Percentiles rank a stretch among this genome's conserved stretches.
phyloP scores from a whole-genome alignment of 2,329 filamentous ascomycete species.

The Hawksworthiomyces lignivorus region DNA sequence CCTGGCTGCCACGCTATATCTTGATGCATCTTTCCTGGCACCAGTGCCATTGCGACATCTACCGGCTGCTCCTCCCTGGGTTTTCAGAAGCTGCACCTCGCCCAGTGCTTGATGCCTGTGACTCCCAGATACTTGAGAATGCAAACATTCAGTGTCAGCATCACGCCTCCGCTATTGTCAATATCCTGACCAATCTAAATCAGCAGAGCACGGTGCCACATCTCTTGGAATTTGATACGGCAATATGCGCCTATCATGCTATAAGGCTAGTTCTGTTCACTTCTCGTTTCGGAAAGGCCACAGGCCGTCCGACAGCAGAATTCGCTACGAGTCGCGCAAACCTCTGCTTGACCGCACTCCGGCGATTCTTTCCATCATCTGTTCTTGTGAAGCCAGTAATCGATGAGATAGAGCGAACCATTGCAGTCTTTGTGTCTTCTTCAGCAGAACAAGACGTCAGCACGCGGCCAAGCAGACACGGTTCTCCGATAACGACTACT shows the following conservation, averaged over 20 bases:
- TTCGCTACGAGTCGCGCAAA: conserved; percentile 21
- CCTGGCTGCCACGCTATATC: conserved; percentile 20
- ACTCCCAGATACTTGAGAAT: conserved; percentile 32
- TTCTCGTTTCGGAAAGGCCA: conserved; percentile 15
- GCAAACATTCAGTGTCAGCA: conserved; percentile 22
- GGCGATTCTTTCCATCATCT: conserved; percentile 20
- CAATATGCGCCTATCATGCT: conserved; percentile 35
- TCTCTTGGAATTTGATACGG: conserved; percentile 32
- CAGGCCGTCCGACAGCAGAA: conserved; percentile 15
- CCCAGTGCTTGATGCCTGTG: conserved; percentile 32
- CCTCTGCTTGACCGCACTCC: conserved; percentile 19
- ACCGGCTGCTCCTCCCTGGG: conserved; percentile 38
- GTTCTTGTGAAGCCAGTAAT: conserved; percentile 20
- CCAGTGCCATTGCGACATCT: conserved; percentile 43
- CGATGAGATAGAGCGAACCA: conserved; percentile 17
- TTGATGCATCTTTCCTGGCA: conserved; percentile 48
- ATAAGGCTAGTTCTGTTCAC: conserved; percentile 27
- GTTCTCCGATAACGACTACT: no score
- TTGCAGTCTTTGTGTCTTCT: conserved; percentile 13
- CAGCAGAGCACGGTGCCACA: conserved; percentile 17
- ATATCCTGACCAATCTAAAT: conserved; percentile 23
- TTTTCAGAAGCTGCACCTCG: conserved; percentile 40
- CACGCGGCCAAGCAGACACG: no score
- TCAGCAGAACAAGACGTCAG: neutral
- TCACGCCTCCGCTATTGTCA: conserved; percentile 32